Evolutionary conservation across 1,284 basidiomycete species (phyloP).

Genomic region (Ustilago hordei): DNA sequence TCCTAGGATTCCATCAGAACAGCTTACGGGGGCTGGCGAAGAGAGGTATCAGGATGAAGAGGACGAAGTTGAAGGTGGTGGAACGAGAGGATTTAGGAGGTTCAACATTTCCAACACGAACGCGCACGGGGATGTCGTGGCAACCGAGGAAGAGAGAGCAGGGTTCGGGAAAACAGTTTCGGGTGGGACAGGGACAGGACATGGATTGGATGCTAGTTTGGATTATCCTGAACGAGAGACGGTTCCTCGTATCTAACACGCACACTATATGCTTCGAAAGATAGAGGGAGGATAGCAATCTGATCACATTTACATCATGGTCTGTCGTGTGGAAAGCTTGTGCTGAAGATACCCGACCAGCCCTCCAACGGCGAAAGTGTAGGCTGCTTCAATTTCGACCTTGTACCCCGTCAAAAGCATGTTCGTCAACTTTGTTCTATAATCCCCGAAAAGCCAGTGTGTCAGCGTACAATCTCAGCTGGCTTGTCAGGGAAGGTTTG

Average conservation of each 20-base stretch:
- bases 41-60: not conserved
- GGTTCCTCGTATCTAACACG: conserved; percentile 23
- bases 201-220: conserved; percentile 14
- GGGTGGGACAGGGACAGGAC: not conserved
- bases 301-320: no score
- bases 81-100: conserved; percentile 7
- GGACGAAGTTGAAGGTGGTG: not conserved
- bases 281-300: no score
- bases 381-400: conserved; percentile 56
- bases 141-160: not conserved
- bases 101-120: conserved; percentile 10
- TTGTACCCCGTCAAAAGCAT: conserved; percentile 54
- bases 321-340: conserved; percentile 11
- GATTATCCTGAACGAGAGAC: conserved; percentile 45
- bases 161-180: conserved; percentile 9
- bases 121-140: not conserved
- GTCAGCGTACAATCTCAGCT: not conserved
- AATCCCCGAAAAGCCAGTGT: not conserved
- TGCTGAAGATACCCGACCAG: conserved; percentile 21
- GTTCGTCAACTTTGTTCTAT: conserved; percentile 28
- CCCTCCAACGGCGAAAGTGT: conserved; percentile 15
- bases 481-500: not conserved
- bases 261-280: not conserved
- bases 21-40: conserved; percentile 14
- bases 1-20: conserved; percentile 46